Evolutionary conservation across 441 rosid species (phyloP), one percentile per base, ranked within the genome.

Genomic region (Flueggea neowawraea): DNA sequence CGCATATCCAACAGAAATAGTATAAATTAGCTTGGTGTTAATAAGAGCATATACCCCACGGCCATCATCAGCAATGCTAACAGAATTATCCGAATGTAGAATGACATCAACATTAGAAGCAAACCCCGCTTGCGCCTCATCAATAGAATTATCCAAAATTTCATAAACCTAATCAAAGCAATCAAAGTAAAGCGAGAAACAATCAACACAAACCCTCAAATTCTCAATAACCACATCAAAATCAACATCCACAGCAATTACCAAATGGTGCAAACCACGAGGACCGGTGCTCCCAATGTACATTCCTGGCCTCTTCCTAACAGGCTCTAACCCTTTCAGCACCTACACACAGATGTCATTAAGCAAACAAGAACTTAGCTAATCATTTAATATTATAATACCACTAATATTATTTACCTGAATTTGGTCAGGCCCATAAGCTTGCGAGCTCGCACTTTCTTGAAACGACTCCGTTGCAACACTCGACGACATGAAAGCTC

Each of bases 251-350:
- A 15, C 73, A 69, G 53, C 36, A 55, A 50, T 49, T 84, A 91
- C 99, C 96, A 95, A 79, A 78, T 95, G 99, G 70, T 95, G 99
- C 84, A 95, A 82, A 68, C 99, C 99, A 64, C 99, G 98, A 69
- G 90, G 82, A 41, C 99, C 99, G 0, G 99, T 95, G 72, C 98
- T 95, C 61, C 99, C 99, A 62, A 91, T 91, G 64, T 91, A 95
- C 99, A 95, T 95, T 48, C 97, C 99, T 5, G 99, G 99, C 79
- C 99, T 85, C 79, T 91, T 95, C 60, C 99, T 86, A 17, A 95
- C 99, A 57, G 99, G 96, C 57, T 95, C 98, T 61, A 95, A 78
- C 52, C 99, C 99, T 82, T 95, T 96, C 75, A 95, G 74, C 43
- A 95, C 99, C 99, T 95, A 72, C 49, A 57, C 48, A 73, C 28